Base-by-base conservation (phyloP, 1,284 basidiomycete species). In the Cystobasidiaceae sp. region DNA sequence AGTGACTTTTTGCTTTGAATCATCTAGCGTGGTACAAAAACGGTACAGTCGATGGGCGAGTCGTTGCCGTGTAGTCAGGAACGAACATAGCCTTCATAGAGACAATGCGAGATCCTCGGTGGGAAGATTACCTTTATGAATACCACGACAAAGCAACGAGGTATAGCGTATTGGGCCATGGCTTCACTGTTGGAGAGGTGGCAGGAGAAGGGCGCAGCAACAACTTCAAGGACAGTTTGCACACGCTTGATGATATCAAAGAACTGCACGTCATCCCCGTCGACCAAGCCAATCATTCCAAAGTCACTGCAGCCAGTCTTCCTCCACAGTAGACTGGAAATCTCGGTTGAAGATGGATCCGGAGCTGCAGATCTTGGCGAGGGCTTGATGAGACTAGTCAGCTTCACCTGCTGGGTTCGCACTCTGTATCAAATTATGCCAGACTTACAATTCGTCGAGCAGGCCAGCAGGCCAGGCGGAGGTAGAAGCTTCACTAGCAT, bases 11-110 rank as follows among this genome's bases (percentile, higher is more conserved):
- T 5, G 2, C n/a, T 37, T 27, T 1, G 19, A 21, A n/a, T n/a
- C n/a, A n/a, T n/a, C 7, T 19, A 60, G 58, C 58, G 3, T 60
- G 58, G 58, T 60, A 60, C 34, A 60, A 60, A 46, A 60, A 60
- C 46, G 58, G 58, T 50, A 60, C 58, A 9, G 39, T 43, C 2
- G 48, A 60, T 49, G 58, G 58, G 15, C 3, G 58, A 15, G 58
- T 60, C 13, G 58, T 60, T 8, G 58, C 58, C 21, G 58, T 60
- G 11, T 60, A 49, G 25, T 46, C 58, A 7, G 58, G 58, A 7
- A 60, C 58, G 13, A 60, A 60, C 13, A 46, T 60, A 1, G 45
- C 58, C 21, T 60, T 60, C 45, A 60, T 60, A 33, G 58, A 60
- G 34, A 50, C 32, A 13, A 32, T 60, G 58, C 25, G 33, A 13